Conservation (phyloP, 257 asterid species). For the Prunella vulgaris region DNA sequence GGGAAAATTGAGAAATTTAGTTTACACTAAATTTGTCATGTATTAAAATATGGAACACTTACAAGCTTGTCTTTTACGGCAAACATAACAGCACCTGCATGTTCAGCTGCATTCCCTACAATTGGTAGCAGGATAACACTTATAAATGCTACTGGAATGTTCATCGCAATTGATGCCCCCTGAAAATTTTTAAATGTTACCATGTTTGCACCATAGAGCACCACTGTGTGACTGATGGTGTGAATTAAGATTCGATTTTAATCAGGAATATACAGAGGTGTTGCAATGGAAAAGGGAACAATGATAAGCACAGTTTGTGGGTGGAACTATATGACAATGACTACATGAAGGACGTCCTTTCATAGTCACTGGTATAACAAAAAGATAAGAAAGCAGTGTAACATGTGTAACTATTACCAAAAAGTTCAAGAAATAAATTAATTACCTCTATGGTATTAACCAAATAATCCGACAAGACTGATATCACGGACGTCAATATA, state of each 20-base stretch:
- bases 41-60: slow-evolving; percentile 18
- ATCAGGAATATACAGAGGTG: neutral
- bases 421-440: neutral
- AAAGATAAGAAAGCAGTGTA: neutral
- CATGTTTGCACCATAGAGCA: neutral
- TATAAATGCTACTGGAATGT: slow-evolving; percentile 75
- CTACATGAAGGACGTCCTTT: too few relatives aligned
- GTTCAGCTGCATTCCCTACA: slow-evolving; percentile 90
- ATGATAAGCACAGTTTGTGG: neutral
- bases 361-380: neutral
- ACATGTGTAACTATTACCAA: neutral
- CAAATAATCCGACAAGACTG: slow-evolving; percentile 63
- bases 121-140: slow-evolving; percentile 81
- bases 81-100: slow-evolving; percentile 85
- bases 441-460: slow-evolving; percentile 74
- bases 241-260: neutral
- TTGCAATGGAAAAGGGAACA: neutral
- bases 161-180: slow-evolving; percentile 81
- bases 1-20: slow-evolving; percentile 17
- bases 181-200: slow-evolving; percentile 21
- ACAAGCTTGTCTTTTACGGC: slow-evolving; percentile 90
- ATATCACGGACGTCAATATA: slow-evolving; percentile 53
- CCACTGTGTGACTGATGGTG: neutral
- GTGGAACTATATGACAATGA: too few relatives aligned
- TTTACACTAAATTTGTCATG: neutral